These are phyloP conservation scores for Pleurotus salmoneostramineus DNA, from an alignment of 768 basidiomycete genomes.

Conservation along the genomic window DNA sequence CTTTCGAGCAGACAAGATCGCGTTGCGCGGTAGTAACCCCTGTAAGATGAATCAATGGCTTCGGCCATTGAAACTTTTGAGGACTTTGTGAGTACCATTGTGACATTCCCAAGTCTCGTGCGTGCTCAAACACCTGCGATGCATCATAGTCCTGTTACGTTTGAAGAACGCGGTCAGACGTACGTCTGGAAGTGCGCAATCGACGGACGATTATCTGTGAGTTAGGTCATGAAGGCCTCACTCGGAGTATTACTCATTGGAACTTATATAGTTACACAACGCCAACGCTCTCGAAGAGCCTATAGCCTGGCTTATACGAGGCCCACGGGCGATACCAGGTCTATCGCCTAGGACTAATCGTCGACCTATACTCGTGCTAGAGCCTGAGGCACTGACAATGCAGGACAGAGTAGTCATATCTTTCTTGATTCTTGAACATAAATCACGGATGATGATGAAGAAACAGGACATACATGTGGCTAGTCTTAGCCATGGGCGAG, in stretches of 20 bases:
- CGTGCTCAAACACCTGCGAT: no score
- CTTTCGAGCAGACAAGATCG: not conserved
- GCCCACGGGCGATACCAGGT: not conserved
- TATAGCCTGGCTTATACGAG: not conserved
- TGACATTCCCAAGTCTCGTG: not conserved
- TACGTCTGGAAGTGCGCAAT: conserved; percentile 19
- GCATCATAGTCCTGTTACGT: conserved; percentile 17
- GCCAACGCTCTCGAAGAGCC: not conserved
- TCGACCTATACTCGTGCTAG: not conserved
- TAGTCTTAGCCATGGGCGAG: not conserved
- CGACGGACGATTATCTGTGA: conserved; percentile 17
- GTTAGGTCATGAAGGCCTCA: no score
- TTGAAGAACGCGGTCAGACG: conserved; percentile 14
- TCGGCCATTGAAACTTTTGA: not conserved
- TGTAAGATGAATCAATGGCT: not conserved
- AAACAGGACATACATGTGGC: not conserved
- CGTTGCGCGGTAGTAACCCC: not conserved
- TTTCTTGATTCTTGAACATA: not conserved
- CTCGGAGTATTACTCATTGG: not conserved
- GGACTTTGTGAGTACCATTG: not conserved
- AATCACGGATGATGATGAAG: not conserved
- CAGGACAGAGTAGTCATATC: not conserved
- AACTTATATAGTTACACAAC: not conserved
- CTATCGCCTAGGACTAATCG: not conserved
- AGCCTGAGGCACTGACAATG: not conserved